phyloP scores from a whole-genome alignment of 1,139 yeast species.

The Yamadazyma atlantica region DNA sequence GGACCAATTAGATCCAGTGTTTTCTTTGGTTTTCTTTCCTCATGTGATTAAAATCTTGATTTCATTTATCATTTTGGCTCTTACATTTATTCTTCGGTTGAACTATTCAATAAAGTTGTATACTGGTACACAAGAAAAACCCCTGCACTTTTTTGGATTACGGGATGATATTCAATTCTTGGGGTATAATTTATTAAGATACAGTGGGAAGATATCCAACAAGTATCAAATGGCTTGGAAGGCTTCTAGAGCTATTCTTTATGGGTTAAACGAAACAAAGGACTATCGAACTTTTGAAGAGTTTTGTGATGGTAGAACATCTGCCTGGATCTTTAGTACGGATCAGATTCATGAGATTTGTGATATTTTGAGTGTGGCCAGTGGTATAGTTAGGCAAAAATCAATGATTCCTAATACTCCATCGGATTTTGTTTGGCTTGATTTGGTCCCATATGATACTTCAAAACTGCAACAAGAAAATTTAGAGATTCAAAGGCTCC shows the following conservation, averaged over 20 bases:
- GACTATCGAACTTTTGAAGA: constrained; percentile 10
- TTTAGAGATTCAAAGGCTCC: constrained; percentile 12
- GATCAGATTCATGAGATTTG: constrained; percentile 14
- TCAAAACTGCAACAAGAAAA: constrained; percentile 10
- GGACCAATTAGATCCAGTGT: constrained; percentile 9
- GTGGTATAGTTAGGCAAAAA: not conserved
- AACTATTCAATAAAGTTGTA: constrained; percentile 11
- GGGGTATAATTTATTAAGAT: constrained; percentile 7
- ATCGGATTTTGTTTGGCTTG: constrained; percentile 11
- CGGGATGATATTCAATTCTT: constrained; percentile 6
- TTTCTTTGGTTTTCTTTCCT: constrained; percentile 12
- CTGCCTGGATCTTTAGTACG: constrained; percentile 11
- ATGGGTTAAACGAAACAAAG: constrained; percentile 8
- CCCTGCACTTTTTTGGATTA: constrained; percentile 10
- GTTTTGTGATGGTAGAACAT: constrained; percentile 7
- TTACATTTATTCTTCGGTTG: constrained; percentile 11
- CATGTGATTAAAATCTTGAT: constrained; percentile 13
- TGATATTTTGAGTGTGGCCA: constrained; percentile 7
- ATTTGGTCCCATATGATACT: constrained; percentile 13
- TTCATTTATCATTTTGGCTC: constrained; percentile 10
- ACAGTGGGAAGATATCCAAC: constrained; percentile 9
- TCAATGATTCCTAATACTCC: not conserved
- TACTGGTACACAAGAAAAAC: constrained; percentile 11
- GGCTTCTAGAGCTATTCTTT: constrained; percentile 6
- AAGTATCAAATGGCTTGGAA: constrained; percentile 14